Evolutionary conservation across 495 filamentous ascomycete species (phyloP), one percentile per base, ranked within the genome.

Genomic region (Tuber umbilicatum): DNA sequence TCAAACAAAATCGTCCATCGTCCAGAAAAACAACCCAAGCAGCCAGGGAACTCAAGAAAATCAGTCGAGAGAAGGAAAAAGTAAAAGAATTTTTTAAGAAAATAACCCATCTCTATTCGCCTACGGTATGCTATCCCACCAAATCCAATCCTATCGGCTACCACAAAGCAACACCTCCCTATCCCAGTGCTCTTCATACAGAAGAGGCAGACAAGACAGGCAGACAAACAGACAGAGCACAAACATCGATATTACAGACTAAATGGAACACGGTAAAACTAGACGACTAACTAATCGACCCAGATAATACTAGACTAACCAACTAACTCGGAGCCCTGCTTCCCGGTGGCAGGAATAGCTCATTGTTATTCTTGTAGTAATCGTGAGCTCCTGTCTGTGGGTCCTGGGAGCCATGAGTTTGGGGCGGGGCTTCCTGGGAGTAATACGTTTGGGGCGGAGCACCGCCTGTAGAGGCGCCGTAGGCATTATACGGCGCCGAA

Each of bases 261-360:
- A 68, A 71, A 40, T 40, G 40, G 31, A 31, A 75, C 73, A 39
- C 40, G 60, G 70, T 68, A 70, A 45, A 77, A 71, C 73, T 14
- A n/a, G 45, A 17, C 60, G 68, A 60, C 10, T 14, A 60, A 60
- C 50, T 27, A 60, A 60, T 12, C 50, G 50, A 60, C 23, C 50
- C 9, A 27, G 23, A 12, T 10, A 60, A 60, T 12, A 23, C 50
- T 60, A 27, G 12, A 27, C 50, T 10, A 27, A 60, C 50, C 50
- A n/a, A 64, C 39, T 72, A 81, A 38, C 79, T 74, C 67, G 81
- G 79, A 55, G 80, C 80, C 69, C 80, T 77, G 40, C 74, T 82
- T 64, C 81, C 81, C 27, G 75, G 68, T 31, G 80, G 81, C 23
- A 82, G 64, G 35, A 80, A 82, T 47, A 82, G 73, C 38, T 82